These are phyloP conservation scores for Teunomyces gatunensis DNA, from an alignment of 805 yeast genomes.

Conservation along the genomic window DNA sequence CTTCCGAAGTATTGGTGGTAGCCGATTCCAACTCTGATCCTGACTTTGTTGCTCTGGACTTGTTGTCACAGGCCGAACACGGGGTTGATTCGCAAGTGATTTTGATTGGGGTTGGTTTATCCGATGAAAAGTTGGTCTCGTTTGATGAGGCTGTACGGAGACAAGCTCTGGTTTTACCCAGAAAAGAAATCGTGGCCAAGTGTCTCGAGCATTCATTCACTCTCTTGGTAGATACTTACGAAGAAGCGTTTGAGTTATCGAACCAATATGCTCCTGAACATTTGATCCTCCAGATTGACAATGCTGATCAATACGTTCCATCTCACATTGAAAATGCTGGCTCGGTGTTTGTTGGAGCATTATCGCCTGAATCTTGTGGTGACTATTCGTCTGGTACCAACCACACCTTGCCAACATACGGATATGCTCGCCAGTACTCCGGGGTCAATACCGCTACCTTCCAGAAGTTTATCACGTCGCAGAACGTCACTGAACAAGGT, in stretches of 20 bases:
- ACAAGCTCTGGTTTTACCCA: constrained; percentile 83
- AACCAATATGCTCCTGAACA: constrained; percentile 98
- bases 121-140: constrained; percentile 54
- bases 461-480: constrained; percentile 93
- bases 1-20: constrained; percentile 94
- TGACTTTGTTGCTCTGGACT: constrained; percentile 94
- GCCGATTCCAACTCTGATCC: constrained; percentile 89
- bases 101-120: constrained; percentile 75
- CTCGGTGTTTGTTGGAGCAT: constrained; percentile 92
- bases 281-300: constrained; percentile 82
- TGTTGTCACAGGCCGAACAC: constrained; percentile 97
- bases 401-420: constrained; percentile 98
- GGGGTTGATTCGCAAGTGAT: constrained; percentile 98
- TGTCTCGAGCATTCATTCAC: constrained; percentile 91
- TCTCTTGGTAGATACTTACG: constrained; percentile 62
- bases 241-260: constrained; percentile 83
- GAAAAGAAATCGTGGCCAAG: constrained; percentile 89
- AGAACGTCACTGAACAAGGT: constrained; percentile 84
- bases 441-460: constrained; percentile 96
- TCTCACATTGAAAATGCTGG: constrained; percentile 87
- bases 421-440: constrained; percentile 95
- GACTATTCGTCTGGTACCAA: constrained; percentile 98
- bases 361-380: constrained; percentile 97
- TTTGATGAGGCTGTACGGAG: constrained; percentile 79
- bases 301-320: constrained; percentile 71